Evolutionary conservation across 495 filamentous ascomycete genomes (phyloP), one percentile per base, ranked within the genome.

Genomic region (Daldinia grandis): DNA sequence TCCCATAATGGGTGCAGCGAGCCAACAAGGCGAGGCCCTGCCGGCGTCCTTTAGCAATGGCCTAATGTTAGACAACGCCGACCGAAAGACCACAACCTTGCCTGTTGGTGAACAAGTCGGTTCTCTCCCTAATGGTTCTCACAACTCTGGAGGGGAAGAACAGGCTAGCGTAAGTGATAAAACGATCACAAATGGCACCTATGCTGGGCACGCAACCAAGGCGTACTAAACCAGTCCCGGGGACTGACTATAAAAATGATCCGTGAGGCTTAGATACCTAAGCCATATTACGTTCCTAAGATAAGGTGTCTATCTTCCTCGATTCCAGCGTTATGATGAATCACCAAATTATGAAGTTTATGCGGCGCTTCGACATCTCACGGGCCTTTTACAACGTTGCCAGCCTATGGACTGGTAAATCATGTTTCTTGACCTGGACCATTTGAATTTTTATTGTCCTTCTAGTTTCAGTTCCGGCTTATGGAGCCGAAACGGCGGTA

Each of bases 121-220:
- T 44, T 17, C 61, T 59, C 37, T 70, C 19, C 1, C 33, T 3
- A 77, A 72, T 31, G 75, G 65, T 14, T 42, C 55, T 25, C 58
- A 68, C 12, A 57, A 12, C 19, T 62, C 31, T 5, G 56, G 17
- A 7, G 27, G 9, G 28, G 25, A 55, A 17, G 64, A 56, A 31
- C 57, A 50, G 24, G 19, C n/a, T 31, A 24, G 12, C 49, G 9
- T 54, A 51, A 51, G n/a, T 40, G 53, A 63, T 5, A 30, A 58
- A 14, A 38, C 51, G n/a, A 3, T 24, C 47, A 63, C 54, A 15
- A 76, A 76, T 38, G 73, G 75, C 44, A 38, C 71, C 21, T 33
- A 28, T 17, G 33, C 30, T 25, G 30, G 19, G 12, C 57, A 63
- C 38, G 55, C 15, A 57, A 57, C 38, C 6, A 51, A 69, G 27